Evolutionary conservation across 345 rosid species (phyloP).

Genomic region (Litchi chinensis): DNA sequence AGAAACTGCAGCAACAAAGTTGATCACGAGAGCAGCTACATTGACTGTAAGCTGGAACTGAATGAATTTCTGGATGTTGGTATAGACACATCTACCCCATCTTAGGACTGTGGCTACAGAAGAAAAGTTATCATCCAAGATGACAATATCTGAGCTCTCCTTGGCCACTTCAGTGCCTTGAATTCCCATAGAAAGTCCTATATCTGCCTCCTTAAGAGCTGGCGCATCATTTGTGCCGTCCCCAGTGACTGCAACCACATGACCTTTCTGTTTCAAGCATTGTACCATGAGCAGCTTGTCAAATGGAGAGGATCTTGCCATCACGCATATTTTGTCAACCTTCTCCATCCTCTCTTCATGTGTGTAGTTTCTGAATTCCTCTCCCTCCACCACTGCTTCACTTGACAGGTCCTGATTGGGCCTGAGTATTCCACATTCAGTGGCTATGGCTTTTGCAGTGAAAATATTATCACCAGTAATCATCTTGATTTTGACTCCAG

Average conservation of each 20-base stretch:
- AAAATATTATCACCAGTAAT: constrained; percentile 75
- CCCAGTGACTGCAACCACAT: constrained; percentile 76
- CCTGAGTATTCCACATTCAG: constrained; percentile 68
- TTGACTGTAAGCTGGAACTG: constrained; percentile 80
- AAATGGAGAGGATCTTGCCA: constrained; percentile 78
- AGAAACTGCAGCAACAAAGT: constrained; percentile 74
- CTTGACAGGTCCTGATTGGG: constrained; percentile 28
- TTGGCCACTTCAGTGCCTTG: constrained; percentile 84
- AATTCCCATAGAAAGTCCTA: constrained; percentile 80
- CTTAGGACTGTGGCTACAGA: constrained; percentile 62
- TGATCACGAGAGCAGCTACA: constrained; percentile 66
- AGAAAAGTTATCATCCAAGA: constrained; percentile 73
- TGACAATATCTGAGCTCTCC: constrained; percentile 78
- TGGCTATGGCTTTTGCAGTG: constrained; percentile 84
- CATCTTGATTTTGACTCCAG: constrained; percentile 79
- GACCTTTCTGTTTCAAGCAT: constrained; percentile 65
- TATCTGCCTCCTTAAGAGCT: constrained; percentile 72
- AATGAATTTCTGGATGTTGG: constrained; percentile 76
- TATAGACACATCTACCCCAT: constrained; percentile 84
- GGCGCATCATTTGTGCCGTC: constrained; percentile 87
- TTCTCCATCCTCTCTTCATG: constrained; percentile 45
- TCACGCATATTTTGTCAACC: constrained; percentile 62
- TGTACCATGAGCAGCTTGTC: constrained; percentile 84
- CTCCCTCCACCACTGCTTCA: constrained; percentile 66
- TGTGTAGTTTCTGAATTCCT: constrained; percentile 48